Evolutionary conservation across 305 asterid species (phyloP).

Genomic region (Rubia balearica): DNA sequence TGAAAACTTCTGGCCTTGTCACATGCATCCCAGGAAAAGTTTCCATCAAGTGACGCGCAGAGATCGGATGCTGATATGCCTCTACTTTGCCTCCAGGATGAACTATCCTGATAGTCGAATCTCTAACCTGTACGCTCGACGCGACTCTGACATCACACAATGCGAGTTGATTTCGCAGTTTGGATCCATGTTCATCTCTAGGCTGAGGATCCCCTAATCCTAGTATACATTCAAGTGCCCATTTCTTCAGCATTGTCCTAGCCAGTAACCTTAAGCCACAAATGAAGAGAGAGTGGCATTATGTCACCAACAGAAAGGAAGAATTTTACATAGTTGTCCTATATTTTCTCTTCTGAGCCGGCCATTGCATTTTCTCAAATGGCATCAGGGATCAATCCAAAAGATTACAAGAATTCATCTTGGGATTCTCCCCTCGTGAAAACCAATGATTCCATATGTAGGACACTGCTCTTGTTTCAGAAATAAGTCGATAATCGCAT

Average conservation of each 20-base stretch:
- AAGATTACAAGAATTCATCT: conserved; percentile 22
- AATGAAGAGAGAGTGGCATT: conserved; percentile 13
- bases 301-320: conserved; percentile 12
- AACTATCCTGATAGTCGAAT: conserved; percentile 43
- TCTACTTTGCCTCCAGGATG: conserved; percentile 65
- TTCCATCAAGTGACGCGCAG: conserved; percentile 41
- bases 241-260: conserved; percentile 36
- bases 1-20: conserved; percentile 52
- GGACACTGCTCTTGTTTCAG: conserved; percentile 16
- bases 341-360: conserved; percentile 12
- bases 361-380: conserved; percentile 19
- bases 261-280: background rate
- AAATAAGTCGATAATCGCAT: conserved; percentile 36
- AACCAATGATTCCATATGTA: conserved; percentile 21
- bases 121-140: conserved; percentile 34
- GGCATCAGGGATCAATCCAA: conserved; percentile 36
- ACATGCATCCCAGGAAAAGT: conserved; percentile 60
- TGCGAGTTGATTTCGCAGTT: conserved; percentile 14
- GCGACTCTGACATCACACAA: conserved; percentile 24
- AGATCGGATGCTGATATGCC: conserved; percentile 38
- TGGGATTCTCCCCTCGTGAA: conserved; percentile 36
- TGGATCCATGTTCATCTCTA: conserved; percentile 15
- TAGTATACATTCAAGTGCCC: conserved; percentile 30
- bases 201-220: conserved; percentile 21
- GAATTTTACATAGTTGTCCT: background rate